Base-by-base conservation (phyloP, 768 basidiomycete species). In the Lentinus tigrinus region DNA sequence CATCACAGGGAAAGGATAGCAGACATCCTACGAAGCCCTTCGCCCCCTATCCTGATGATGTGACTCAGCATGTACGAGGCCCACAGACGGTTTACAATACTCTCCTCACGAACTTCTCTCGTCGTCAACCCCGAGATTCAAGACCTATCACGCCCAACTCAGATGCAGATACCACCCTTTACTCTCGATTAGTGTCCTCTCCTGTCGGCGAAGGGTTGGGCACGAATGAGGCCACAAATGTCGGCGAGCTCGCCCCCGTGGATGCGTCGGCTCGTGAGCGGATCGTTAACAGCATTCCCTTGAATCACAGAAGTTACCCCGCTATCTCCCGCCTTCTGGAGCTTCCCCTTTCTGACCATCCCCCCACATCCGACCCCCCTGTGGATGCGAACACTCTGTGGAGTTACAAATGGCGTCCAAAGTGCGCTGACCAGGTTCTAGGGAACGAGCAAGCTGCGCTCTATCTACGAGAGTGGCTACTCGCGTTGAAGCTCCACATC, bases 381-480 rank as follows among this genome's bases (percentile, higher is more conserved):
- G 47, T 58, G 11, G 10, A 56, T 23, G 64, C 74, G 39, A 74
- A 78, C 38, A 78, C 83, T 39, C 71, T 81, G 13, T 95, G 93
- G 92, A 73, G 80, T 19, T 83, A 87, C 46, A 87, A 82, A 64
- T 95, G 89, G 82, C 84, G 82, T 19, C 94, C 94, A 24, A 79
- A 78, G 52, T 74, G 79, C 40, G 91, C 92, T 13, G 79, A 81
- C 23, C 83, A 95, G 59, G 84, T 94, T 3, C 76, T 96, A 1
- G 91, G 91, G 7, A 95, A 94, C 66, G 85, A 91, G 69, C 68
- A 72, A 9, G 81, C 83, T 48, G 88, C 93, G 0, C 64, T 77
- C 26, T 91, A 87, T 70, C 75, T 95, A 54, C 82, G 88, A 38
- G 83, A 89, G 50, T 95, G 93, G 93, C 77, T 95, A 47, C 72